phyloP scores from a whole-genome alignment of 768 basidiomycete species.

The Tulasnella sp. region DNA sequence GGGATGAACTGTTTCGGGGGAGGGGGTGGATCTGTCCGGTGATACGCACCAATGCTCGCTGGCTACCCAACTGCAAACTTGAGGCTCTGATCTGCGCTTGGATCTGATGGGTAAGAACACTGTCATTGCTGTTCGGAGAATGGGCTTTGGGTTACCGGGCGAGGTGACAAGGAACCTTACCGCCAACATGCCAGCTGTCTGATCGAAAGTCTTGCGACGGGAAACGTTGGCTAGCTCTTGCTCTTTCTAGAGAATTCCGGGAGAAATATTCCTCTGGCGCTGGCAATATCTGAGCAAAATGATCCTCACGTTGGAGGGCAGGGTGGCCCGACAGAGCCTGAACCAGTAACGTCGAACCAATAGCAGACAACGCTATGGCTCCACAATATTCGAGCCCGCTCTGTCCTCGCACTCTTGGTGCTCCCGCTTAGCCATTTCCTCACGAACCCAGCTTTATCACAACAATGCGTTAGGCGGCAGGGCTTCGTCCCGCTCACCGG shows the following conservation, averaged over 20 bases:
- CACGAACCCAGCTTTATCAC: background rate
- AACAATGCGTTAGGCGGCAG: background rate
- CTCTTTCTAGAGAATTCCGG: background rate
- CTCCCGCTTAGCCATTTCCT: background rate
- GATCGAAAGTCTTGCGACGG: background rate
- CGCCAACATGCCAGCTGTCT: background rate
- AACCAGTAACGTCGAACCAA: background rate
- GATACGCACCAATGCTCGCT: background rate
- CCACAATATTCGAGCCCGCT: background rate
- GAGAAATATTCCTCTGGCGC: background rate
- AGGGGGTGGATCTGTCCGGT: background rate
- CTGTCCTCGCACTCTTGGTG: slow-evolving; percentile 5
- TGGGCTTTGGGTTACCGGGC: background rate
- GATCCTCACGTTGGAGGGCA: background rate
- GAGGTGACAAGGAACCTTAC: background rate
- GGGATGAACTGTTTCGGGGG: background rate
- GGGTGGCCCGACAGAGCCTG: background rate
- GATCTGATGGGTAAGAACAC: background rate
- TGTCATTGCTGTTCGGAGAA: background rate
- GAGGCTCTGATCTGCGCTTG: background rate
- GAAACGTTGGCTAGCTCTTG: background rate
- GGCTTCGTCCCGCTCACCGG: background rate
- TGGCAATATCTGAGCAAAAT: background rate
- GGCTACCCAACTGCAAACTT: background rate
- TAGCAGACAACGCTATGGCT: background rate